phyloP scores from a whole-genome alignment of 257 asterid genomes.

The Salvia hispanica region DNA sequence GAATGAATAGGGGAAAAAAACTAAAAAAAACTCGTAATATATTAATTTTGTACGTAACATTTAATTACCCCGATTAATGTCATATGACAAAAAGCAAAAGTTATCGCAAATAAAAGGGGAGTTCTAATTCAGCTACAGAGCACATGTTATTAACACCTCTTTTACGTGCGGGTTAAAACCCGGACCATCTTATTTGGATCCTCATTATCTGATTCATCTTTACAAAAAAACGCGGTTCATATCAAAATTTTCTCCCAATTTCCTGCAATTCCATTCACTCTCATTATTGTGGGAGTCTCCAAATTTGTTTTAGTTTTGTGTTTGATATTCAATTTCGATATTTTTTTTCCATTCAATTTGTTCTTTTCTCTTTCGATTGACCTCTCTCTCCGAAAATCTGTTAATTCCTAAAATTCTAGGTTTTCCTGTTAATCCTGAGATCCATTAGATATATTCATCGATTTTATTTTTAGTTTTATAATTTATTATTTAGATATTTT shows the following conservation, averaged over 20 bases:
- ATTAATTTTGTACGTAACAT: too few relatives aligned
- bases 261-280: constrained; percentile 38
- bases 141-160: constrained; percentile 26
- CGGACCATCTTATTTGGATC: constrained; percentile 54
- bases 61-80: too few relatives aligned
- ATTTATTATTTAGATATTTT: neutral
- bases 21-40: too few relatives aligned
- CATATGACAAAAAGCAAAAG: too few relatives aligned
- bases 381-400: constrained; percentile 25
- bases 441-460: constrained; percentile 38
- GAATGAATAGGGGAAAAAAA: too few relatives aligned
- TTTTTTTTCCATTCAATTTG: constrained; percentile 34
- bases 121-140: neutral
- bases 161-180: constrained; percentile 42
- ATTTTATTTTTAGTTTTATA: constrained; percentile 11
- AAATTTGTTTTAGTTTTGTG: constrained; percentile 27
- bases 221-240: constrained; percentile 49
- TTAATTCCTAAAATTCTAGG: constrained; percentile 42
- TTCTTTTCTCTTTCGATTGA: constrained; percentile 41
- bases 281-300: constrained; percentile 25
- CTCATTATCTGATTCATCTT: constrained; percentile 27
- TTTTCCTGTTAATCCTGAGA: constrained; percentile 44
- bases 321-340: constrained; percentile 36
- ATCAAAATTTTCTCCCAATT: constrained; percentile 35
- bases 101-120: neutral